Evolutionary conservation across 352 stramenopile genomes (phyloP), one percentile per base, ranked within the genome.

Genomic region (Phytophthora lateralis): DNA sequence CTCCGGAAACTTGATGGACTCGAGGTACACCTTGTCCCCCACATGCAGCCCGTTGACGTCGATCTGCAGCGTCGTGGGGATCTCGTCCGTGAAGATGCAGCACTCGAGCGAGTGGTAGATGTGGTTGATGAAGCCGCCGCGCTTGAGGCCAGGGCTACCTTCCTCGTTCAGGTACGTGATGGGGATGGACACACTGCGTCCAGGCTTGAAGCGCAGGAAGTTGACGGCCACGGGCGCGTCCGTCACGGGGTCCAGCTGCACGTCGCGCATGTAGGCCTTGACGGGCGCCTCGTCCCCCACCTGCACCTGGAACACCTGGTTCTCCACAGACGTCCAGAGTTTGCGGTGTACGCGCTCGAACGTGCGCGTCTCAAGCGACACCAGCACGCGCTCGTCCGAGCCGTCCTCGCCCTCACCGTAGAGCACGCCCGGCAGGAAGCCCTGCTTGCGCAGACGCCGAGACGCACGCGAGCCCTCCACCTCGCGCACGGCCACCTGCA

Each of bases 151-250:
- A 11, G 90, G 91, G 32, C 80, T 96, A 47, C 95, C 88, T 80
- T 98, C 95, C 53, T 97, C 81, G 63, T 98, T 98, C 57, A 98
- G 63, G 67, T 96, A 96, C 49, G 76, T 85, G 58, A 98, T 85
- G 26, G 95, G 95, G 60, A 98, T 96, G 35, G 85, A 85, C 27
- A 98, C 82, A 35, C 88, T 92, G 68, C 94, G 88, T 15, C 85
- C 89, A 6, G 93, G 83, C 68, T 97, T 91, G 71, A 96, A 98
- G 34, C 95, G 84, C 42, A 97, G 71, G 65, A 97, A 98, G 79
- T 98, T 98, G 44, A 96, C 89, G 32, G 84, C 69, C 41, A 95
- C 17, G 10, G 88, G 85, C 44, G 78, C 69, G 47, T 96, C 88
- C 51, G 76, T 95, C 21, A 96, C 87, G 30, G 84, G 82, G 59